phyloP scores from a whole-genome alignment of 2,329 filamentous ascomycete genomes.

The Epichloe typhina region DNA sequence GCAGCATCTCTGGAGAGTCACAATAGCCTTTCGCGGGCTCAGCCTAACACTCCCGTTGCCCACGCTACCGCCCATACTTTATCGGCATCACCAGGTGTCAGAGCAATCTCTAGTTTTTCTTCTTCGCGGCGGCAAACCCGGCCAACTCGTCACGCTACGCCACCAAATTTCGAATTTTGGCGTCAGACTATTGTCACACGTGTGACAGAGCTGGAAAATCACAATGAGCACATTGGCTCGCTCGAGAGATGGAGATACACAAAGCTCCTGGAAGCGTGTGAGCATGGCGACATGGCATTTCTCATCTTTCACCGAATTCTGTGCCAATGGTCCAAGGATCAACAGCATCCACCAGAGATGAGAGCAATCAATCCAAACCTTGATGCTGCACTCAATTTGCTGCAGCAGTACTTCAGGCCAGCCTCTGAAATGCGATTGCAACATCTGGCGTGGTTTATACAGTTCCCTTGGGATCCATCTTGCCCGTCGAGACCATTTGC shows the following conservation, averaged over 20 bases:
- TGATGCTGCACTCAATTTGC: conserved; percentile 11
- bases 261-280: conserved; percentile 46
- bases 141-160: neutral
- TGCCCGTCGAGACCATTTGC: neutral
- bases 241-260: conserved; percentile 34
- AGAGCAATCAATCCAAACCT: conserved; percentile 4
- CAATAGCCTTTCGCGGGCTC: neutral
- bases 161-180: neutral
- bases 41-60: neutral
- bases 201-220: neutral
- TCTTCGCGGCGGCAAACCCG: neutral
- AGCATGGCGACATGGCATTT: conserved; percentile 45
- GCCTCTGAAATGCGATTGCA: neutral
- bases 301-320: conserved; percentile 52
- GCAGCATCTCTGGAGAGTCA: neutral
- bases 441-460: neutral
- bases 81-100: neutral
- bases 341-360: conserved; percentile 18
- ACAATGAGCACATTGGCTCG: conserved; percentile 9
- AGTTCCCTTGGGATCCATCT: neutral
- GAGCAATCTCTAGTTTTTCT: neutral
- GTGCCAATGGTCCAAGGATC: conserved; percentile 37
- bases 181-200: neutral
- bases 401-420: neutral
- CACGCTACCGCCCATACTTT: neutral